Evolutionary conservation across 495 filamentous ascomycete genomes (phyloP), one percentile per base, ranked within the genome.

Genomic region (Venustampulla echinocandica): DNA sequence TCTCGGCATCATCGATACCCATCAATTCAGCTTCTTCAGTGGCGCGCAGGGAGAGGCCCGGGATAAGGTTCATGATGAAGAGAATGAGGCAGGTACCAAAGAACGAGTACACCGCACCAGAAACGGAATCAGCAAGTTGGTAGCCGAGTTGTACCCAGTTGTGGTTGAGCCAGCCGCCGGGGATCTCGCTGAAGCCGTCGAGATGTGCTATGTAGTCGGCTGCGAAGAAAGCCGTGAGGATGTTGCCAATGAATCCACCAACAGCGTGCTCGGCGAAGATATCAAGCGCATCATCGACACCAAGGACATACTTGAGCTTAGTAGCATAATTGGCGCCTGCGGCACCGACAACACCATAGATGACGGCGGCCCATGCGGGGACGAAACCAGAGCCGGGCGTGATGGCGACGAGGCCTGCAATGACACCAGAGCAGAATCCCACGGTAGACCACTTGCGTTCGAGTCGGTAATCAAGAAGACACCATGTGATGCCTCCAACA

Each of bases 391-490:
- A 92, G 5, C 85, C 90, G 1, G 90, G 90, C 6, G 90, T 97
- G 53, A 96, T 95, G 44, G 87, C 84, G 10, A 97, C 90, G 42
- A 96, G 74, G 41, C 90, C 90, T 19, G 90, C 85, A 57, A 97
- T 81, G 18, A 89, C 88, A 55, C 92, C 92, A 5, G 86, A 93
- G 69, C 90, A 97, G 73, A 95, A 96, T 1, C 90, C 90, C 24
- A 97, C 90, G 15, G 88, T 92, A 0, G 89, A 94, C 89, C 90
- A 96, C 70, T 96, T 97, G 53, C 80, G 74, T 65, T 96, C 90
- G 21, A 97, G 74, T 33, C 90, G 75, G 67, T 94, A 98, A 65
- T 98, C 92, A 28, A 98, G 76, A 23, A 96, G 65, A 65, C 85
- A 93, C 92, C 92, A 98, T 35, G 90, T 95, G 39, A 97, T 82